Conservation (phyloP, 106 monocot species). For the Narthecium ossifragum region DNA sequence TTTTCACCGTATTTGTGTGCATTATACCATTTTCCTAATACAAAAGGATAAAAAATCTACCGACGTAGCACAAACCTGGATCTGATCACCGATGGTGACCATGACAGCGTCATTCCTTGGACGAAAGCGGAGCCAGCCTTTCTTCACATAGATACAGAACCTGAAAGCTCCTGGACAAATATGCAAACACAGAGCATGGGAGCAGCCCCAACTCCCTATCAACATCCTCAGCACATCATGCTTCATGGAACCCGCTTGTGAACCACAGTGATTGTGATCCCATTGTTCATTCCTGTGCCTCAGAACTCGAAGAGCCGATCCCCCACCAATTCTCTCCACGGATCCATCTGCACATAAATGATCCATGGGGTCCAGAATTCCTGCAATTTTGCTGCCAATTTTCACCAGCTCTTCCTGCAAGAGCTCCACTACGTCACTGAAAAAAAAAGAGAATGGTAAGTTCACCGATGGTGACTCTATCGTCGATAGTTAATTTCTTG, state of each 20-base stretch:
- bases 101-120: conserved; percentile 16
- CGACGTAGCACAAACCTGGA: conserved; percentile 20
- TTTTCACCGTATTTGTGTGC: no score
- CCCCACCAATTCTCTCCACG: background rate
- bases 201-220: conserved; percentile 12
- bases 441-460: background rate
- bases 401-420: conserved; percentile 9
- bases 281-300: conserved; percentile 4
- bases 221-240: conserved; percentile 18
- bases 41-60: no score
- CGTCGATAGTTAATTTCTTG: background rate
- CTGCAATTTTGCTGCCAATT: conserved; percentile 12
- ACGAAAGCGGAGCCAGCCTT: conserved; percentile 9
- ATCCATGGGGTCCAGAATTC: background rate
- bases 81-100: conserved; percentile 34
- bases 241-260: no score
- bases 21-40: no score
- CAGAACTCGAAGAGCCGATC: conserved; percentile 10
- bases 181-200: conserved; percentile 19
- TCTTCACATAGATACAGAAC: conserved; percentile 23
- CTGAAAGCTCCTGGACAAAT: conserved; percentile 1
- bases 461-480: background rate
- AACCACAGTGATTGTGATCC: background rate
- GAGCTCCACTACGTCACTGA: conserved; percentile 4
- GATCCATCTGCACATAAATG: background rate